Evolutionary conservation across 2,329 filamentous ascomycete genomes (phyloP).

Genomic region (Diaporthe velutina): DNA sequence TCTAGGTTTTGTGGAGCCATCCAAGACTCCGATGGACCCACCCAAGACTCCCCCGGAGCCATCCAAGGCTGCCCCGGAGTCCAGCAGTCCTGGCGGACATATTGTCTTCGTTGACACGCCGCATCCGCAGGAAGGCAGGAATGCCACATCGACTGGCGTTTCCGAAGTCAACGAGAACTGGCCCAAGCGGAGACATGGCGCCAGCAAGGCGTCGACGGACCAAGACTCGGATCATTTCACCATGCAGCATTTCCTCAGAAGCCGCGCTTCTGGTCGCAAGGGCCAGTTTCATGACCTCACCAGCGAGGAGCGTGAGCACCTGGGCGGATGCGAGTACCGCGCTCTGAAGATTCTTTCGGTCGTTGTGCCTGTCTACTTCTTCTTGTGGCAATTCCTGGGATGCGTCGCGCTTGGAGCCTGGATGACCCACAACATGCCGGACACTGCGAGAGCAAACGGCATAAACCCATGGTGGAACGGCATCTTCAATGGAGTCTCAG

Average conservation of each 20-base stretch:
- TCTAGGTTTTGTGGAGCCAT: neutral
- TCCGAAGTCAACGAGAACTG: constrained; percentile 6
- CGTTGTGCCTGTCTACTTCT: constrained; percentile 64
- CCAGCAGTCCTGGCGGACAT: neutral
- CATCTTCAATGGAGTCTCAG: constrained; percentile 75
- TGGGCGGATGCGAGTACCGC: constrained; percentile 67
- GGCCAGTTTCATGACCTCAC: constrained; percentile 63
- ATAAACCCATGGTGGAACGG: constrained; percentile 78
- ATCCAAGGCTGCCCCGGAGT: neutral
- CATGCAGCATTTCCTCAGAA: constrained; percentile 47
- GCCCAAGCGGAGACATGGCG: constrained; percentile 1
- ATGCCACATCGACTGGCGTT: constrained; percentile 15
- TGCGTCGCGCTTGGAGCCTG: constrained; percentile 61
- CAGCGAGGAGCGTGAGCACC: constrained; percentile 59
- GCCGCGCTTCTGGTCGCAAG: constrained; percentile 55
- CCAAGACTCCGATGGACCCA: neutral
- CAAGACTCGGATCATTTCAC: constrained; percentile 42
- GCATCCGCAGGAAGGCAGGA: constrained; percentile 23
- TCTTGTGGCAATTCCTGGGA: constrained; percentile 57
- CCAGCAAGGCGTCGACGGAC: constrained; percentile 8
- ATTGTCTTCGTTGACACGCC: constrained; percentile 1
- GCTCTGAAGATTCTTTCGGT: constrained; percentile 62
- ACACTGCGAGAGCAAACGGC: constrained; percentile 64
- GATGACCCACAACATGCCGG: constrained; percentile 65
- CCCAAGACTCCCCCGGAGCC: neutral